Evolutionary conservation across 805 yeast genomes (phyloP).

Genomic region (Ogataea degrootiae): DNA sequence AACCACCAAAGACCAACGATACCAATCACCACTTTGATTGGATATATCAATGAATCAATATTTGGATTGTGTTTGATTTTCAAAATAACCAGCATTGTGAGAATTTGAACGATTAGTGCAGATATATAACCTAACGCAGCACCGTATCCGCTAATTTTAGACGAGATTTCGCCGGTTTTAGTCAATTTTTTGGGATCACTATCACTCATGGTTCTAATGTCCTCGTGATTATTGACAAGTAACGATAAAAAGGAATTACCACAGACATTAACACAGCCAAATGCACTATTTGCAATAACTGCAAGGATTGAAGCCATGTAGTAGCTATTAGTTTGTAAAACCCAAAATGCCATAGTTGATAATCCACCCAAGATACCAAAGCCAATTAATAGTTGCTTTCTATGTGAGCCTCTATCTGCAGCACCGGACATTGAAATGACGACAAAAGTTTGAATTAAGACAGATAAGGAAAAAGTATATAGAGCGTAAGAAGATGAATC

Average conservation of each 20-base stretch:
- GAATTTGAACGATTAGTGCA: constrained; percentile 61
- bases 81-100: constrained; percentile 45
- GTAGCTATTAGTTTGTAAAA: constrained; percentile 36
- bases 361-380: constrained; percentile 60
- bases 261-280: constrained; percentile 75
- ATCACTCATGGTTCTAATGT: constrained; percentile 1
- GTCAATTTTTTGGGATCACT: constrained; percentile 6
- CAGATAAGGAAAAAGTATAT: constrained; percentile 70
- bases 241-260: constrained; percentile 72
- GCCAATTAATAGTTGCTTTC: constrained; percentile 49
- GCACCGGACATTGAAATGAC: constrained; percentile 74
- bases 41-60: constrained; percentile 26
- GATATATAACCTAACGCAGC: constrained; percentile 67
- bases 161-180: constrained; percentile 36
- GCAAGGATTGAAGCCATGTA: constrained; percentile 51
- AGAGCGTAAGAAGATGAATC: constrained; percentile 73
- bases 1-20: constrained; percentile 79
- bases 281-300: constrained; percentile 60
- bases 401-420: constrained; percentile 57
- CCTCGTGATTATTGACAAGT: constrained; percentile 41
- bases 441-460: constrained; percentile 62
- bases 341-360: constrained; percentile 42
- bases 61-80: constrained; percentile 17
- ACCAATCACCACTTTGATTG: constrained; percentile 55
- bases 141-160: constrained; percentile 61